Conservation (phyloP, 2,329 filamentous ascomycete genomes). For the Monosporascus sp. region DNA sequence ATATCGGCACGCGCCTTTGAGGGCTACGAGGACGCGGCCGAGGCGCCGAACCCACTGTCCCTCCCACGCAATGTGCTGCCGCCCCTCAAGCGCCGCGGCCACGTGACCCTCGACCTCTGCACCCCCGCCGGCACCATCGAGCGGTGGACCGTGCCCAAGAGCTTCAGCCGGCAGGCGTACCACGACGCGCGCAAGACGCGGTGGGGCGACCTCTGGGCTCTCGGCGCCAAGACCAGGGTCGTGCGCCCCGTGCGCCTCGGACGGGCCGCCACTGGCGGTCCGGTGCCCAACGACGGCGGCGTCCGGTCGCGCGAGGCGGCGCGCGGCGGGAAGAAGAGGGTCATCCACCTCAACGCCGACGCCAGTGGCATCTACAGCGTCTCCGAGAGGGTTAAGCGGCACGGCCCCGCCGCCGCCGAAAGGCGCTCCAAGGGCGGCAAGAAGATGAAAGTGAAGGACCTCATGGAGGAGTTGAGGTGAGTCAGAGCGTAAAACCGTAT, state of each 20-base stretch:
- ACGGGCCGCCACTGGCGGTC: conserved; percentile 21
- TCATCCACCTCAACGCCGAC: conserved; percentile 33
- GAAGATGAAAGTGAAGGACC: conserved; percentile 26
- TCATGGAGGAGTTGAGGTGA: conserved; percentile 31
- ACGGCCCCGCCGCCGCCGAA: conserved; percentile 22
- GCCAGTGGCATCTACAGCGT: conserved; percentile 32
- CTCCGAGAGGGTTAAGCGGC: conserved; percentile 26
- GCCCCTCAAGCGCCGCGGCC: conserved; percentile 81
- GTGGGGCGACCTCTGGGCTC: conserved; percentile 94
- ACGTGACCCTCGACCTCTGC: conserved; percentile 86
- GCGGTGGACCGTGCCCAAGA: conserved; percentile 86
- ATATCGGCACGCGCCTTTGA: conserved; percentile 63
- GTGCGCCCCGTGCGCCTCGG: conserved; percentile 57
- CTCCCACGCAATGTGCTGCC: conserved; percentile 75
- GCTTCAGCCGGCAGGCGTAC: conserved; percentile 75
- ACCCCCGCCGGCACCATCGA: conserved; percentile 81
- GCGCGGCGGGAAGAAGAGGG: conserved; percentile 32
- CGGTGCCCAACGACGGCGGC: conserved; percentile 38
- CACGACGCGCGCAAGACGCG: conserved; percentile 83
- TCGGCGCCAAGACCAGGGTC: conserved; percentile 84
- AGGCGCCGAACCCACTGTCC: conserved; percentile 51
- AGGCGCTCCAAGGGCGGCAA: conserved; percentile 37
- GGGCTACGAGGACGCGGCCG: conserved; percentile 57
- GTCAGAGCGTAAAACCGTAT: conserved; percentile 2
- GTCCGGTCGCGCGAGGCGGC: conserved; percentile 32